Evolutionary conservation across 2,329 filamentous ascomycete species (phyloP), one percentile per base, ranked within the genome.

Genomic region (Fusarium nurragi): DNA sequence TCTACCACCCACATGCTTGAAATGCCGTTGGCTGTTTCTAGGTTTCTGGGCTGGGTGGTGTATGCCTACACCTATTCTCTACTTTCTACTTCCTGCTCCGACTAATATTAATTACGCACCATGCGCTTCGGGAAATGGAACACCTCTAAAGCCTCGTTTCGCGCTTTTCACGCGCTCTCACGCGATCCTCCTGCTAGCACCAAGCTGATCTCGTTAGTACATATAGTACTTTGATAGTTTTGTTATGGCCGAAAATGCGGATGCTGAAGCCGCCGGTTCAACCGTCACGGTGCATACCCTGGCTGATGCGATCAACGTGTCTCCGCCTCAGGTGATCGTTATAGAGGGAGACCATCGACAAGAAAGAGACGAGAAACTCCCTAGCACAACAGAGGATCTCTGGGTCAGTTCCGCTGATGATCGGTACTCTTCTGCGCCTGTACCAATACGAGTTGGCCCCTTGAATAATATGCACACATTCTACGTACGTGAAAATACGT

Each of bases 331-430:
- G 18, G 67, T 70, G 28, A 60, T 73, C 37, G 69, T 73, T 34
- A 57, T 73, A 37, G 61, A 69, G 34, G 62, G 52, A 41, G 57
- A 60, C 18, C 69, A 73, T 50, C 43, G 45, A 26, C 50, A 65
- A 26, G 47, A 69, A 8, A 58, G 51, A 30, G 52, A 52, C 21
- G 60, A 58, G 19, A 56, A 60, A 47, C 43, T 48, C 6, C 63
- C 60, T 44, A 69, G 59, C 65, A 78, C 77, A 9, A 78, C 75
- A 55, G 77, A 81, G 52, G 82, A 84, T 65, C 74, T 84, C 22
- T 84, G 81, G 81, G 68, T 84, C 41, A 80, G 79, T 50, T 83
- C 79, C n/a, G 76, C 76, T 19, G 81, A 84, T 66, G 82, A 80
- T 48, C 78, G 81, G 40, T 83, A 81, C 71, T 80, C 75, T 37